These are phyloP conservation scores for Coccinonectria pachysandricola DNA, from an alignment of 2,329 filamentous ascomycete species.

Conservation along the genomic window DNA sequence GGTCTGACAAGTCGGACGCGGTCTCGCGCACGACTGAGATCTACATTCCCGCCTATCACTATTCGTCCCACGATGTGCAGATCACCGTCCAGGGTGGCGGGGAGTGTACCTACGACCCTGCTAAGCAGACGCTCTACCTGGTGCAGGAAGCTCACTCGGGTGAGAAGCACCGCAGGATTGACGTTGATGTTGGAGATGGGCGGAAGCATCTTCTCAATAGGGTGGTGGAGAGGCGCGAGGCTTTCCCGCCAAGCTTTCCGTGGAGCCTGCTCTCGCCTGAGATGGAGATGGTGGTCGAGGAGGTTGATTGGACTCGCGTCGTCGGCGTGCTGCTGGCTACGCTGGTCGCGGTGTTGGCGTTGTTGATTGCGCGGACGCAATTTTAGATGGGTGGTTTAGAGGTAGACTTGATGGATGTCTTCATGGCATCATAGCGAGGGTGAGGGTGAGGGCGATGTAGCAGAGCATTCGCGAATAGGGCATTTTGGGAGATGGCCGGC, in stretches of 20 bases:
- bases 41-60: conserved; percentile 30
- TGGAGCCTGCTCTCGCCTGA: conserved; percentile 7
- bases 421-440: no score
- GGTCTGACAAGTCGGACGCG: conserved; percentile 8
- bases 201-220: conserved; percentile 12
- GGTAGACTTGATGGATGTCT: background rate
- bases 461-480: background rate
- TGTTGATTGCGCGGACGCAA: conserved; percentile 1
- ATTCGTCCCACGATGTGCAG: conserved; percentile 17
- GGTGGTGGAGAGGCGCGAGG: conserved; percentile 4
- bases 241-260: conserved; percentile 8
- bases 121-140: conserved; percentile 21
- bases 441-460: no score
- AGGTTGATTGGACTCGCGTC: conserved; percentile 7
- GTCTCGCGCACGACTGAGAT: conserved; percentile 24
- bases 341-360: conserved; percentile 2
- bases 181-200: conserved; percentile 16
- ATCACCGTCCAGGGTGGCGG: conserved; percentile 19
- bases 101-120: conserved; percentile 21
- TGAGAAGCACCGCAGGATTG: conserved; percentile 7
- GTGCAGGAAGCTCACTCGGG: conserved; percentile 7
- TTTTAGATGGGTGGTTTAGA: background rate
- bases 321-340: conserved; percentile 4
- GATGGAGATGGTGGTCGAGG: conserved; percentile 12
- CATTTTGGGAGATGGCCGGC: no score